These are phyloP conservation scores for Aspergillus chevalieri DNA, from an alignment of 2,329 filamentous ascomycete genomes.

Conservation along the genomic window DNA sequence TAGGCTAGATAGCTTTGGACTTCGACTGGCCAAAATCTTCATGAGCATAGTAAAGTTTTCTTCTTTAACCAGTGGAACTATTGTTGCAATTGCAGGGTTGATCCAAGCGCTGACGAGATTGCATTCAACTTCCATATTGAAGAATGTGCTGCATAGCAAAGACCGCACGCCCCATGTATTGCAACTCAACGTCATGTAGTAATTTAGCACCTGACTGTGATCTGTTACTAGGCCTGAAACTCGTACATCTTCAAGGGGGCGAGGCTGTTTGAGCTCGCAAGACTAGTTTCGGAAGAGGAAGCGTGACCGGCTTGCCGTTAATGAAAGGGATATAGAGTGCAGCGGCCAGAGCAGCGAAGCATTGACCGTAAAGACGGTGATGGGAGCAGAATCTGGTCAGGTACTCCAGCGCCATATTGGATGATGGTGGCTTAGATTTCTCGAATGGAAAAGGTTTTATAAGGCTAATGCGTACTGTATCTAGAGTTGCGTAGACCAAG, in stretches of 20 bases:
- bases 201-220: slow-evolving; percentile 6
- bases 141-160: slow-evolving; percentile 19
- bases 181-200: slow-evolving; percentile 18
- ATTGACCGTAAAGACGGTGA: slow-evolving; percentile 16
- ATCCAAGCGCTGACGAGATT: slow-evolving; percentile 19
- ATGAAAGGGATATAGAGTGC: slow-evolving; percentile 15
- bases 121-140: slow-evolving; percentile 17
- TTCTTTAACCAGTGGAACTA: slow-evolving; percentile 8
- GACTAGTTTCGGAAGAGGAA: slow-evolving; percentile 13
- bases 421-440: slow-evolving; percentile 5
- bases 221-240: slow-evolving; percentile 5
- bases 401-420: slow-evolving; percentile 14
- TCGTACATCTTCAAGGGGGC: background rate
- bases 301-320: slow-evolving; percentile 3
- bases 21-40: slow-evolving; percentile 9
- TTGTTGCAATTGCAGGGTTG: slow-evolving; percentile 14
- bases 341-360: slow-evolving; percentile 15
- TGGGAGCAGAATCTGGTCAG: slow-evolving; percentile 14
- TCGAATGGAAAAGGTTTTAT: background rate
- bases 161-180: slow-evolving; percentile 18
- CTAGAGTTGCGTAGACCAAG: slow-evolving; percentile 12
- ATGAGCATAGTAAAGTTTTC: slow-evolving; percentile 1
- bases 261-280: background rate
- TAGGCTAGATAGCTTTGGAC: slow-evolving; percentile 11
- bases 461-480: slow-evolving; percentile 2